These are phyloP conservation scores for Vaccinium myrtillus DNA, from an alignment of 148 eudicot genomes.

Conservation along the genomic window DNA sequence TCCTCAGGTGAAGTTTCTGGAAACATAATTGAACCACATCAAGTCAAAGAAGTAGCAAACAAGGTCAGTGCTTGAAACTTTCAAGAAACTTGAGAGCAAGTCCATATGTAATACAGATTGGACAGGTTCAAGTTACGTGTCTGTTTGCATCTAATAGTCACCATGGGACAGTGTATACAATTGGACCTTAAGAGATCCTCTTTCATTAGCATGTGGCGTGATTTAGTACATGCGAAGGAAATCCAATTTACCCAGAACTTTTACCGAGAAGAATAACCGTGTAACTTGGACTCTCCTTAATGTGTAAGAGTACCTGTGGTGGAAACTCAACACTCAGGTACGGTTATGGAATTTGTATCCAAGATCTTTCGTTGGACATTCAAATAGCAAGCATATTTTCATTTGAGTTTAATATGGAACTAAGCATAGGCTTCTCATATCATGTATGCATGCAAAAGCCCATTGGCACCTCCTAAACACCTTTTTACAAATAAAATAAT, in stretches of 20 bases:
- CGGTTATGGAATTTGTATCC: neutral
- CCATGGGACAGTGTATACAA: neutral
- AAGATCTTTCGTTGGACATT: neutral
- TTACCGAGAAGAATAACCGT: neutral
- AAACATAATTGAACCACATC: constrained; percentile 11
- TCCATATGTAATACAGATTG: neutral
- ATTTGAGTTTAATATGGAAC: neutral
- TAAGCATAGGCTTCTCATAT: neutral
- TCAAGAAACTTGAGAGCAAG: constrained; percentile 7
- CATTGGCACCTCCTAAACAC: neutral
- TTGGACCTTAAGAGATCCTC: neutral
- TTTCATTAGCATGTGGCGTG: neutral
- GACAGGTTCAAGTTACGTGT: neutral
- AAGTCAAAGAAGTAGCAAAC: neutral
- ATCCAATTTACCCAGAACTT: neutral
- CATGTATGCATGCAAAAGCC: neutral
- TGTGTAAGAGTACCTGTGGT: neutral
- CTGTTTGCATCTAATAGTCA: neutral
- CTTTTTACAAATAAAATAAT: neutral
- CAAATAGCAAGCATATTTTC: neutral
- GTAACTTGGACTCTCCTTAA: neutral
- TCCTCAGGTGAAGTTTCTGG: constrained; percentile 61
- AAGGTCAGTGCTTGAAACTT: neutral
- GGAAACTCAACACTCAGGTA: neutral
- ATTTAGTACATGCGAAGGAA: neutral